Conservation (phyloP, 805 yeast species). For the Pichia cephalocereana region DNA sequence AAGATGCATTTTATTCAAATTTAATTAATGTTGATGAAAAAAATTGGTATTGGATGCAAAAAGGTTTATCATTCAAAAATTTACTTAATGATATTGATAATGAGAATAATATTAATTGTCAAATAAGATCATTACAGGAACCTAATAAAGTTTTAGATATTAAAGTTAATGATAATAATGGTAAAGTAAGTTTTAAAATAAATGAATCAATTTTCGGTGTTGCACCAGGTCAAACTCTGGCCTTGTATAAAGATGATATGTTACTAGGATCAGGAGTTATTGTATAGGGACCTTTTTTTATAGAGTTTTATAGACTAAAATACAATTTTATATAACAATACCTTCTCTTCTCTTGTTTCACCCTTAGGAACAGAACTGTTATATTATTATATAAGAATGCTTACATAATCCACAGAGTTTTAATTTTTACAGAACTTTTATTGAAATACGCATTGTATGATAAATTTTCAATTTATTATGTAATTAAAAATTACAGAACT, state of each 20-base stretch:
- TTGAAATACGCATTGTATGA: no score
- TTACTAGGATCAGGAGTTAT: conserved; percentile 61
- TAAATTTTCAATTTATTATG: no score
- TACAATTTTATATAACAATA: no score
- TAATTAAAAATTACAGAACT: no score
- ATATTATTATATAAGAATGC: no score
- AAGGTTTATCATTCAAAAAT: background rate
- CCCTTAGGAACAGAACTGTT: no score
- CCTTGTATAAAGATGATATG: conserved; percentile 55
- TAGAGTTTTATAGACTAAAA: no score
- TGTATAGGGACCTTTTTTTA: background rate
- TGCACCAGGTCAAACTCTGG: conserved; percentile 85
- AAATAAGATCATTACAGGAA: conserved; percentile 65
- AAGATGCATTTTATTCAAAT: conserved; percentile 43
- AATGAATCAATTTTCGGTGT: conserved; percentile 52
- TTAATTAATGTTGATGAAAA: conserved; percentile 30
- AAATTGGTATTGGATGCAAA: conserved; percentile 40
- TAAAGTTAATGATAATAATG: conserved; percentile 4
- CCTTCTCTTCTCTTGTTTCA: no score
- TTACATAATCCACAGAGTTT: no score
- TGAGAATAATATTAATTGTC: conserved; percentile 34
- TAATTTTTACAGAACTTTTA: no score
- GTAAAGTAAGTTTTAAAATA: conserved; percentile 31
- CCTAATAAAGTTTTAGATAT: conserved; percentile 30
- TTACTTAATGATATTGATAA: background rate